Evolutionary conservation across 129 eudicot genomes (phyloP).

Genomic region (Mikania micrantha): DNA sequence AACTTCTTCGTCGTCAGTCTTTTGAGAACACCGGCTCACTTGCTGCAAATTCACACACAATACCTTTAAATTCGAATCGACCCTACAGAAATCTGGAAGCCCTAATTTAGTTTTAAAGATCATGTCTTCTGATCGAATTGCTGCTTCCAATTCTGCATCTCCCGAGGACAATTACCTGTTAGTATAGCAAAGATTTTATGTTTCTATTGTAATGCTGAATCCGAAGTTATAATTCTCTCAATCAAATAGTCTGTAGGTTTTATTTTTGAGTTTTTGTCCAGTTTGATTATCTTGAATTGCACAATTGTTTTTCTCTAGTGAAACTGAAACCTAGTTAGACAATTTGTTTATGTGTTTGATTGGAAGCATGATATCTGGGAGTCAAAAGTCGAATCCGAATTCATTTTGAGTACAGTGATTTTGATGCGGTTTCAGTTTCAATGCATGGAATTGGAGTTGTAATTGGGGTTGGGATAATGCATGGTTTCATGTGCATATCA

Average conservation of each 20-base stretch:
- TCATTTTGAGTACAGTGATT: neutral
- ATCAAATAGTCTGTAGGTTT: neutral
- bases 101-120: slow-evolving; percentile 15
- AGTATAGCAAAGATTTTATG: neutral
- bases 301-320: neutral
- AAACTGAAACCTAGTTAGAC: neutral
- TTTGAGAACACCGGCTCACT: neutral
- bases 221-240: neutral
- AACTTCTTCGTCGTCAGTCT: neutral
- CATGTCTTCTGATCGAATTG: slow-evolving; percentile 48
- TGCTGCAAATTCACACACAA: neutral
- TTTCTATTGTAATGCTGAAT: slow-evolving; percentile 2
- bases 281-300: neutral
- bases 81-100: slow-evolving; percentile 2
- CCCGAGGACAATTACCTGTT: slow-evolving; percentile 59
- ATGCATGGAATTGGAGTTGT: neutral
- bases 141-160: slow-evolving; percentile 40
- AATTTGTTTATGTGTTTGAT: neutral
- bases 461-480: neutral
- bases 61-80: neutral
- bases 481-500: slow-evolving; percentile 1
- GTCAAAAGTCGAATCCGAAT: neutral
- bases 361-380: neutral
- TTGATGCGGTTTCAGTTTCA: neutral
- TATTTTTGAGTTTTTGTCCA: neutral